Evolutionary conservation across 495 filamentous ascomycete species (phyloP), one percentile per base, ranked within the genome.

Genomic region (Hypoxylon trugodes): DNA sequence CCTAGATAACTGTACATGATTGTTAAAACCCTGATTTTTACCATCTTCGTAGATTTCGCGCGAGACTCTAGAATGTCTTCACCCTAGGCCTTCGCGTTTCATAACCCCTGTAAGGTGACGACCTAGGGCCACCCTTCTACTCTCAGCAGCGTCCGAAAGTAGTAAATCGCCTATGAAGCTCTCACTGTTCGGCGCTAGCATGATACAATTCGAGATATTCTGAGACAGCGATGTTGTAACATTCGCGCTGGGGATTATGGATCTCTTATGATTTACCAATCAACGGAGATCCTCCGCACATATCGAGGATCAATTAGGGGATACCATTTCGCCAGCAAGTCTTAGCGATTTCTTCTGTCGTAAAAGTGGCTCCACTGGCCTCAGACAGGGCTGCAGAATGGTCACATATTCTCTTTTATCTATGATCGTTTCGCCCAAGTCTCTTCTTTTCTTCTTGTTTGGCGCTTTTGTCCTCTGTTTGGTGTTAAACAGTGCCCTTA

Each of bases 141-240:
- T 46, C 33, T 54, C 35, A 16, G 19, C 24, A 15, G 25, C 22
- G 32, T 32, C 61, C 52, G 26, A 42, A 54, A 65, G 54, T 37
- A 48, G 61, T 25, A 58, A 57, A 10, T 22, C 28, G 32, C 38
- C 36, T 19, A 37, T 48, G 24, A 32, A 30, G 15, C 32, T 43
- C 40, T 30, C 37, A 7, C 37, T 38, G 24, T 37, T 42, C 32
- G 28, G 57, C 51, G 57, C 46, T 15, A 42, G n/a, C 25, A 56
- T 66, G 64, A 61, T 41, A 66, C 64, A 66, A 9, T 36, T 22
- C 18, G 33, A 53, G 8, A 12, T 8, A 8, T 61, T 46, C 64
- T 66, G 64, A 66, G 64, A 66, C 64, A 36, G 40, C 24, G 51
- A 58, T 57, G 40, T 35, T 61, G 51, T 57, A 35, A 46, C 51